Evolutionary conservation across 208 protist genomes (phyloP).

Genomic region (Acanthamoeba sp.): DNA sequence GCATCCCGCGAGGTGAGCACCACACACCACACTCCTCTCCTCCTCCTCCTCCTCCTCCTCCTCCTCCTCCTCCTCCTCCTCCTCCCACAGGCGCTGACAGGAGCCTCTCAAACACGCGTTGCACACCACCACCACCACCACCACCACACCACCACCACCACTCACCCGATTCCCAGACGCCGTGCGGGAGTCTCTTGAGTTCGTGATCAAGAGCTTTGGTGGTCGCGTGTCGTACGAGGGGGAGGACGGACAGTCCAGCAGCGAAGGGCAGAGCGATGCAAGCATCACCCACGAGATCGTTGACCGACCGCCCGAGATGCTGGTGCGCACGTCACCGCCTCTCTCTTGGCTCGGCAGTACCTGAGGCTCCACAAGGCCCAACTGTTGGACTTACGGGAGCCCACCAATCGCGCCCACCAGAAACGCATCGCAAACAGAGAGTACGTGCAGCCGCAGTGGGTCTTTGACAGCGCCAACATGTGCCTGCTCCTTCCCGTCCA

Average conservation of each 20-base stretch:
- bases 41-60: conserved; percentile 93
- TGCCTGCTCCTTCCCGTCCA: conserved; percentile 64
- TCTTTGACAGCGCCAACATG: conserved; percentile 97
- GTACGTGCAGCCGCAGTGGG: conserved; percentile 97
- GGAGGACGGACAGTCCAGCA: conserved; percentile 39
- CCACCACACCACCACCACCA: too few species aligned
- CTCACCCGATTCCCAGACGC: too few species aligned
- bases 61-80: neutral
- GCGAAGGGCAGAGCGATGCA: conserved; percentile 39
- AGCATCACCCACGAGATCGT: conserved; percentile 84
- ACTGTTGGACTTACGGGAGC: too few species aligned
- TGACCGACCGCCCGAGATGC: conserved; percentile 81
- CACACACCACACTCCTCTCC: neutral
- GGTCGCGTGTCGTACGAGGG: conserved; percentile 89
- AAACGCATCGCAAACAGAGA: conserved; percentile 75
- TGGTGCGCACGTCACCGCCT: conserved; percentile 82
- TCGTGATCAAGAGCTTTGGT: conserved; percentile 93
- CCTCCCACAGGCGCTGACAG: neutral
- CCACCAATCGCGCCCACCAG: neutral
- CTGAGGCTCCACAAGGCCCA: too few species aligned
- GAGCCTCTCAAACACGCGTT: too few species aligned
- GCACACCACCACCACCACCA: too few species aligned
- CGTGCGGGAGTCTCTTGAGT: conserved; percentile 92
- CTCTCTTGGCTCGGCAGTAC: too few species aligned
- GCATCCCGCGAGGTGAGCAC: neutral